These are phyloP conservation scores for Ophiostoma ips DNA, from an alignment of 2,329 filamentous ascomycete genomes.

Conservation along the genomic window DNA sequence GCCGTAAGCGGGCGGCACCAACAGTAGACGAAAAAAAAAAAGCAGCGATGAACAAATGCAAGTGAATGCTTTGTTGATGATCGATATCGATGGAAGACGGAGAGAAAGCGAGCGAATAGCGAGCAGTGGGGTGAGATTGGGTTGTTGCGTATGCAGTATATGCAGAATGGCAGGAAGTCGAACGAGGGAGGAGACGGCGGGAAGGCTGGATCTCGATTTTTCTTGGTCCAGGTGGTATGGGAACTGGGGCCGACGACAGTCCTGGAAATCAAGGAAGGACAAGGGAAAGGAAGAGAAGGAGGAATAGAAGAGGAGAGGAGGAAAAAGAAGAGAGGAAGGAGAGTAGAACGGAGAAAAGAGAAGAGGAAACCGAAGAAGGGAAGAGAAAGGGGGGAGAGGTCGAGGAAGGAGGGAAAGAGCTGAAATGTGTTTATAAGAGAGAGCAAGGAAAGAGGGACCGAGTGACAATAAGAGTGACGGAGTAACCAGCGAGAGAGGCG, in stretches of 20 bases:
- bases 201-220: neutral
- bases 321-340: neutral
- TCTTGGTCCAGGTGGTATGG: neutral
- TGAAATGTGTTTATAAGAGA: neutral
- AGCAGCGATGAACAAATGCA: constrained; percentile 11
- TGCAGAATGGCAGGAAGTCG: neutral
- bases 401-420: neutral
- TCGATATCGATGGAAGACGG: no score
- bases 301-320: neutral
- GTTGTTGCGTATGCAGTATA: neutral
- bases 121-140: neutral
- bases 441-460: neutral
- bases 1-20: neutral
- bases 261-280: no score
- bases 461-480: neutral
- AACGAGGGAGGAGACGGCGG: neutral
- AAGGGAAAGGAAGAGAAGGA: neutral
- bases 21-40: no score
- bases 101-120: neutral
- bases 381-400: neutral
- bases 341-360: neutral
- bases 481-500: neutral
- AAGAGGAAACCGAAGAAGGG: neutral
- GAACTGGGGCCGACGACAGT: neutral
- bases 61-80: constrained; percentile 13